Percentiles rank a stretch among this genome's conserved stretches.
Evolutionary conservation across 2,329 filamentous ascomycete species (phyloP).

Genomic region (Aspergillus ustus): DNA sequence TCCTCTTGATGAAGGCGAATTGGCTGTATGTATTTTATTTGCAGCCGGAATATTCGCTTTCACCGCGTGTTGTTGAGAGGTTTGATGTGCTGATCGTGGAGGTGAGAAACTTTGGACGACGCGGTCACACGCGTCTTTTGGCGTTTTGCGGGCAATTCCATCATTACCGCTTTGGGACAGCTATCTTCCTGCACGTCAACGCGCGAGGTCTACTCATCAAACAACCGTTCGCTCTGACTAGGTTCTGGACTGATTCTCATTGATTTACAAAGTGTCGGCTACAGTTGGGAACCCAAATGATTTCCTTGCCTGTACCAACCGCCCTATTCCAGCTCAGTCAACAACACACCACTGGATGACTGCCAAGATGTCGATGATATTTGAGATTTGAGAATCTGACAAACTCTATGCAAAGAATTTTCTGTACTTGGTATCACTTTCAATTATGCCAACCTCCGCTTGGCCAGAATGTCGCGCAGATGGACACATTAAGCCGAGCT

Average conservation of each 20-base stretch:
- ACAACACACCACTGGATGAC: not conserved
- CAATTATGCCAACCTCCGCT: not conserved
- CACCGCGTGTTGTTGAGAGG: not conserved
- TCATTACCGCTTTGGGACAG: slow-evolving; percentile 28
- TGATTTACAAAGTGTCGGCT: too few relatives aligned
- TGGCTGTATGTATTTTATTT: not conserved
- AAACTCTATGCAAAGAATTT: not conserved
- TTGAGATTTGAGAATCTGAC: not conserved
- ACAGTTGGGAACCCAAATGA: too few relatives aligned
- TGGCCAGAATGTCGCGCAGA: not conserved
- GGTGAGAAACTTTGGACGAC: slow-evolving; percentile 12
- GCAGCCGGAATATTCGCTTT: not conserved
- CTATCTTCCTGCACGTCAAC: not conserved
- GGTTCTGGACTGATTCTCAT: not conserved
- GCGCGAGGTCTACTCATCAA: too few relatives aligned
- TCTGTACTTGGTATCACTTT: not conserved
- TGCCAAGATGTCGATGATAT: not conserved
- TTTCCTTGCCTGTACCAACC: not conserved
- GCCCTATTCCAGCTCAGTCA: not conserved
- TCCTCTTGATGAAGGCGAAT: not conserved
- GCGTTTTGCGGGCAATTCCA: slow-evolving; percentile 29
- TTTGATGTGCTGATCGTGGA: slow-evolving; percentile 7
- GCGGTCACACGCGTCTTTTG: slow-evolving; percentile 34
- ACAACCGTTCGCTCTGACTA: not conserved
- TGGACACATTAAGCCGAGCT: not conserved